Percentiles rank a stretch among this genome's conserved stretches.
phyloP scores from a whole-genome alignment of 1,284 basidiomycete species.

The Uromyces viciae-fabae region DNA sequence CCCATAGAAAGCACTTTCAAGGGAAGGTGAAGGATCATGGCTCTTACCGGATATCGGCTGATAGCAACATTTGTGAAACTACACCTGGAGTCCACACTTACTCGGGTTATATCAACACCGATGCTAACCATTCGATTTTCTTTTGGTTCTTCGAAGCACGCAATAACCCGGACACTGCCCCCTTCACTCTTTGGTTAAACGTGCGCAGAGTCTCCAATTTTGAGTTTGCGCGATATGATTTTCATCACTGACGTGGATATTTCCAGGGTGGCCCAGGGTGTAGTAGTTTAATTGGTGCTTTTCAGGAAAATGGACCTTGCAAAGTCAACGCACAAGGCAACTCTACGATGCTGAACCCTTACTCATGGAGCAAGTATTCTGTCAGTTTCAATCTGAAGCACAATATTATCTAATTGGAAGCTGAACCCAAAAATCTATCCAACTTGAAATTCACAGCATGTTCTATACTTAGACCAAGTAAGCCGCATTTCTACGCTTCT shows the following conservation, averaged over 20 bases:
- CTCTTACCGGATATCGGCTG: slow-evolving; percentile 21
- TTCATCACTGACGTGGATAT: background rate
- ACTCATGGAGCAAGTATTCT: slow-evolving; percentile 65
- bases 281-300: slow-evolving; percentile 66
- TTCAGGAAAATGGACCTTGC: slow-evolving; percentile 69
- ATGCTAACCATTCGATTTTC: slow-evolving; percentile 62
- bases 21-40: background rate
- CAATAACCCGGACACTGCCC: slow-evolving; percentile 62
- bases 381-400: no score
- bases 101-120: slow-evolving; percentile 65
- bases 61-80: slow-evolving; percentile 70
- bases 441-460: slow-evolving; percentile 56
- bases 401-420: background rate
- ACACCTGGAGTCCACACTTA: slow-evolving; percentile 66
- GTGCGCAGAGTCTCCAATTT: no score
- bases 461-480: slow-evolving; percentile 69
- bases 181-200: slow-evolving; percentile 63
- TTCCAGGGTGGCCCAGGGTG: slow-evolving; percentile 59
- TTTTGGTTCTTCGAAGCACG: slow-evolving; percentile 69
- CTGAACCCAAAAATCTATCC: background rate
- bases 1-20: background rate
- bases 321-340: slow-evolving; percentile 63
- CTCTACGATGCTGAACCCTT: slow-evolving; percentile 61
- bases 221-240: no score
- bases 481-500: background rate